Evolutionary conservation across 2,329 filamentous ascomycete species (phyloP).

Genomic region (Fusarium lateritium): DNA sequence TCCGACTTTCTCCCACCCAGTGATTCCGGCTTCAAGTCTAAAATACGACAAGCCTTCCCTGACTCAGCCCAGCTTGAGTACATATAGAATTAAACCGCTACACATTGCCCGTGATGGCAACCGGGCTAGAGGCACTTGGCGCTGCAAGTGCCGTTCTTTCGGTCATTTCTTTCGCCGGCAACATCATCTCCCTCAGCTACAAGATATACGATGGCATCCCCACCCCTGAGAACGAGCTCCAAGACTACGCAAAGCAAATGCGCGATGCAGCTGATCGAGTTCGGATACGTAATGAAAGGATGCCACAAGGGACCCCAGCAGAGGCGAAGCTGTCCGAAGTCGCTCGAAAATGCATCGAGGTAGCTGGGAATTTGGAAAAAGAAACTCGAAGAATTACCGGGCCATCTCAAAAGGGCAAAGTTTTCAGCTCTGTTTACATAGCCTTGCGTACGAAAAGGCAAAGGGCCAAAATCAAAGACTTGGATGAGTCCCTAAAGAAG

Average conservation of each 20-base stretch:
- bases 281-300: not conserved
- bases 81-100: too few relatives aligned
- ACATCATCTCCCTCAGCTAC: not conserved
- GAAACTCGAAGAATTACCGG: not conserved
- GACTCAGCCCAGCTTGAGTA: too few relatives aligned
- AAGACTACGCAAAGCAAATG: not conserved
- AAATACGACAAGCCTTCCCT: too few relatives aligned
- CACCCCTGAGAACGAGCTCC: not conserved
- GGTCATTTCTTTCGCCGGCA: not conserved
- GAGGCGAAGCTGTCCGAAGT: not conserved
- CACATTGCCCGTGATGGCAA: not conserved
- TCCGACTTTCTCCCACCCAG: too few relatives aligned
- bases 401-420: not conserved
- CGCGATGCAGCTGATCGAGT: not conserved
- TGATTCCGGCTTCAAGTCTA: too few relatives aligned
- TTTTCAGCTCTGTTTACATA: not conserved
- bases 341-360: not conserved
- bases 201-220: not conserved
- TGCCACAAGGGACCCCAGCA: not conserved
- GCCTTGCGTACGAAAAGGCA: fast-evolving
- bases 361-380: not conserved
- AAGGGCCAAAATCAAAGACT: fast-evolving
- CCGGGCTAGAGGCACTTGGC: not conserved
- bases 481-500: not conserved
- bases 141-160: not conserved